Evolutionary conservation across 768 basidiomycete species (phyloP).

Genomic region (Holtermannia corniformis): DNA sequence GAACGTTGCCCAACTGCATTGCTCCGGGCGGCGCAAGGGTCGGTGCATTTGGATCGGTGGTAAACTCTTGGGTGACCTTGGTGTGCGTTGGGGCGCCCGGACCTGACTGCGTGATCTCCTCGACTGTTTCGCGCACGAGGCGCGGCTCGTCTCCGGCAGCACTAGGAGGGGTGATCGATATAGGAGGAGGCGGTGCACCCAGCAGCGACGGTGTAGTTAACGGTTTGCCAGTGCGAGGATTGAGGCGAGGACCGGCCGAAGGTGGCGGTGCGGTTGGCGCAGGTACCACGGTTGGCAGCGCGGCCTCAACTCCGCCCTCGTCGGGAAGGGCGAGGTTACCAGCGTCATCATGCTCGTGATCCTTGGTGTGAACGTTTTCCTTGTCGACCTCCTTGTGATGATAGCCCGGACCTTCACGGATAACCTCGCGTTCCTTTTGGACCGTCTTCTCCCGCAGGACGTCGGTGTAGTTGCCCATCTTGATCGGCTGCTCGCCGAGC

Average conservation of each 20-base stretch:
- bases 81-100: neutral
- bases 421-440: conserved; percentile 27
- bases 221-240: conserved; percentile 30
- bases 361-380: conserved; percentile 13
- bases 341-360: conserved; percentile 1
- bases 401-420: conserved; percentile 22
- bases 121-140: neutral
- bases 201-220: conserved; percentile 20
- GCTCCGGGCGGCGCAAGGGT: neutral
- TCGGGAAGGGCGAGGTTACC: conserved; percentile 4
- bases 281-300: conserved; percentile 3
- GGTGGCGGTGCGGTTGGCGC: conserved; percentile 4
- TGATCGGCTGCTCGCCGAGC: neutral
- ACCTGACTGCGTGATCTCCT: neutral
- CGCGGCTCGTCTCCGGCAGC: neutral
- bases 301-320: neutral
- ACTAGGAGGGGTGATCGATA: neutral
- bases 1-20: neutral
- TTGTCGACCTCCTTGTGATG: conserved; percentile 17
- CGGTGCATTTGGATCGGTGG: neutral
- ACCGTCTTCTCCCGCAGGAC: conserved; percentile 26
- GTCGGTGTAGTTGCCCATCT: conserved; percentile 17
- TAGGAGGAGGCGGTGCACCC: neutral
- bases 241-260: conserved; percentile 14
- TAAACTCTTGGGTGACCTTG: neutral